phyloP scores from a whole-genome alignment of 1,139 yeast genomes.

The Diutina neorugosa region DNA sequence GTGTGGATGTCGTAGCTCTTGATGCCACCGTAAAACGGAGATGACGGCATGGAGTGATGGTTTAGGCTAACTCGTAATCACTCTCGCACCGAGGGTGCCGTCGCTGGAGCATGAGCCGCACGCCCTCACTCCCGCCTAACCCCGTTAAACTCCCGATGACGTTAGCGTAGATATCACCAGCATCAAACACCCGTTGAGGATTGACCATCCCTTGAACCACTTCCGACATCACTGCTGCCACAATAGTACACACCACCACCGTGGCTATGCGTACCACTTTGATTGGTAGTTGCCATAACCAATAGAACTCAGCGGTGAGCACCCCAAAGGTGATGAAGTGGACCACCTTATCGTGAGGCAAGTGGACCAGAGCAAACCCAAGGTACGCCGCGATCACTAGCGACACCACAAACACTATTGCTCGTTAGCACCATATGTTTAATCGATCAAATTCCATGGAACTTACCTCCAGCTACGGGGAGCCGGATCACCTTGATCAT shows the following conservation, averaged over 20 bases:
- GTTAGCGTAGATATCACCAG: constrained; percentile 38
- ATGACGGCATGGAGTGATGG: neutral
- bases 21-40: constrained; percentile 1
- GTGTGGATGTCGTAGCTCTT: constrained; percentile 38
- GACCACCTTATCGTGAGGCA: constrained; percentile 40
- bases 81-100: neutral
- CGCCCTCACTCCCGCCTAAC: neutral
- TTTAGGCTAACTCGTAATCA: neutral
- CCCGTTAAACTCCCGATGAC: neutral
- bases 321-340: constrained; percentile 40
- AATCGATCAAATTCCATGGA: too few species aligned
- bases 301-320: constrained; percentile 42
- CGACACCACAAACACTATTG: constrained; percentile 7
- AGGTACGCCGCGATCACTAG: constrained; percentile 23
- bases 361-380: constrained; percentile 39
- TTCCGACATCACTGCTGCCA: constrained; percentile 42
- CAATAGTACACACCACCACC: constrained; percentile 27
- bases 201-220: constrained; percentile 21
- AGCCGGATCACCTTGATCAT: neutral
- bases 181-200: constrained; percentile 16
- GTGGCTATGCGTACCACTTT: constrained; percentile 27
- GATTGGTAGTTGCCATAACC: constrained; percentile 32
- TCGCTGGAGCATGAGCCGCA: neutral
- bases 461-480: neutral
- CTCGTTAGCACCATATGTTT: neutral